Evolutionary conservation across 371 early-diverging fungal species (phyloP).

Genomic region (Apophysomyces sp.): DNA sequence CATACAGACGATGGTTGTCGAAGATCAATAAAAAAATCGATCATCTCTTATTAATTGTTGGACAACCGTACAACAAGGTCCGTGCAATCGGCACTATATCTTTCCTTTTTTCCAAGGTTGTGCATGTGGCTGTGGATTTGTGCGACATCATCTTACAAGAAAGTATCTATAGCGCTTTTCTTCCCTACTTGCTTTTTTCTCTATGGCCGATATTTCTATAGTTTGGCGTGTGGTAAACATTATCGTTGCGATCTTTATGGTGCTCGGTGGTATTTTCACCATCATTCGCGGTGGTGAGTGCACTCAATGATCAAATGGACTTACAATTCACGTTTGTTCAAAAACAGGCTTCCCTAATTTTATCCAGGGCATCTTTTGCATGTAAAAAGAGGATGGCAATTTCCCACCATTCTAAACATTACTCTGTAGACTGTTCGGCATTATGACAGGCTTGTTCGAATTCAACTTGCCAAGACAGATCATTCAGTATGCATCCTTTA

Average conservation of each 20-base stretch:
- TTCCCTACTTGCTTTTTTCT: neutral
- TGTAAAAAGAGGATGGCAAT: conserved; percentile 13
- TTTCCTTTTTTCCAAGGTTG: no score
- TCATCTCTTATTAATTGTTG: no score
- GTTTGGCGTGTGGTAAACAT: conserved; percentile 35
- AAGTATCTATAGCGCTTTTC: neutral
- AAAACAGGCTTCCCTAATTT: conserved; percentile 40
- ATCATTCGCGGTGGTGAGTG: conserved; percentile 39
- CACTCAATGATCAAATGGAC: neutral
- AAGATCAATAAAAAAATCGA: no score
- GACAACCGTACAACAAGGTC: no score
- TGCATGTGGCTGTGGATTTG: neutral
- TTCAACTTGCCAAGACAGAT: conserved; percentile 32
- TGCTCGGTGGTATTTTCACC: conserved; percentile 38
- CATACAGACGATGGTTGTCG: no score
- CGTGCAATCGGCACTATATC: no score
- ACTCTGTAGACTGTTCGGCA: conserved; percentile 27
- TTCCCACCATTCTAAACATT: neutral
- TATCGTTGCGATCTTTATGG: conserved; percentile 36
- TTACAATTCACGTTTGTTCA: neutral
- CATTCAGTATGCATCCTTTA: conserved; percentile 22
- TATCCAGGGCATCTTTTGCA: conserved; percentile 44
- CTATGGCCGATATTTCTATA: conserved; percentile 1
- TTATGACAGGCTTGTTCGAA: conserved; percentile 37
- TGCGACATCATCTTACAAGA: neutral